Evolutionary conservation across 352 stramenopile genomes (phyloP).

Genomic region (Ophiocytium majus): DNA sequence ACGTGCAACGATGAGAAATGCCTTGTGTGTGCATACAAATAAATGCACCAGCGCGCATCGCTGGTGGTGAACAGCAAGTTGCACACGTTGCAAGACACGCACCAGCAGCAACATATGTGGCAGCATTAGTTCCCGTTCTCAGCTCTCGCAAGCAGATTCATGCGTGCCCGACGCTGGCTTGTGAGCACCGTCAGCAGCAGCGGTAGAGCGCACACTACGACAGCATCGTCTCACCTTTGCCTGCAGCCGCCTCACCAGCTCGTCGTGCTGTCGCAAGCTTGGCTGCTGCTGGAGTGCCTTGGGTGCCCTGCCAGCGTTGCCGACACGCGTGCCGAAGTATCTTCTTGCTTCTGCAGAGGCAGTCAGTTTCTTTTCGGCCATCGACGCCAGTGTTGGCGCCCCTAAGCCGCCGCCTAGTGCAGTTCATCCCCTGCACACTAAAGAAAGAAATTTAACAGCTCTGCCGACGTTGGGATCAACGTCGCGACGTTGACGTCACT

Average conservation of each 20-base stretch:
- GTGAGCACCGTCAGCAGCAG: too few relatives aligned
- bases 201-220: not conserved
- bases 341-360: not conserved
- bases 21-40: not conserved
- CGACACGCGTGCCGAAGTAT: too few relatives aligned
- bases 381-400: not conserved
- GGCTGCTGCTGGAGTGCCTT: too few relatives aligned
- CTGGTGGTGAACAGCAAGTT: not conserved
- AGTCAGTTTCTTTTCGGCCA: not conserved
- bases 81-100: not conserved
- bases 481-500: not conserved
- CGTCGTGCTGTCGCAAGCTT: not conserved
- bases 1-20: not conserved
- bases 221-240: not conserved
- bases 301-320: too few relatives aligned
- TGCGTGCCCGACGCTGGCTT: too few relatives aligned
- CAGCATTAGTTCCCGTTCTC: not conserved
- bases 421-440: too few relatives aligned
- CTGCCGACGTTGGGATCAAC: not conserved
- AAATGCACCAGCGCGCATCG: not conserved
- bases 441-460: not conserved
- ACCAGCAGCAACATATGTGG: not conserved
- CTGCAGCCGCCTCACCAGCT: not conserved
- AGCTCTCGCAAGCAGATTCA: not conserved
- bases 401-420: not conserved